Base-by-base conservation (phyloP, 2,329 filamentous ascomycete genomes). In the Coleophoma crateriformis region DNA sequence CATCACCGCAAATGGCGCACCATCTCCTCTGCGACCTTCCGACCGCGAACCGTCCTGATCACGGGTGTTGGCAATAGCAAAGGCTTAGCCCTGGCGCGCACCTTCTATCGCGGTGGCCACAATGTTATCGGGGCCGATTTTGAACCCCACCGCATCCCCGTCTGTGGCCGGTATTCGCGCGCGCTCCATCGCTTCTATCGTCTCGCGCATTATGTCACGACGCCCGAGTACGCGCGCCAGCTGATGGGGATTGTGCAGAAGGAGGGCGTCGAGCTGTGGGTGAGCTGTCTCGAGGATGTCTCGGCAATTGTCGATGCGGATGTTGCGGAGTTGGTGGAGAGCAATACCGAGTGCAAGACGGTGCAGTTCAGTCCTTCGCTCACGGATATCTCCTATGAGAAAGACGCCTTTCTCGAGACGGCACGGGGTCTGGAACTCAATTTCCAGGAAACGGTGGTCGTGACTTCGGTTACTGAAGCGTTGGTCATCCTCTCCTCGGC, bases 11-110 rank as follows among this genome's bases (percentile, higher is more conserved):
- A 48, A 56, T 22, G 43, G 42, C 35, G 35, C 35, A 17, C 35
- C 35, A n/a, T 17, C 11, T 53, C 52, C 14, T 47, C 47, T 14
- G 40, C 49, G 7, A 40, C 47, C 10, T 54, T 49, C 22, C 48
- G 33, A 3, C 47, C 46, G 7, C 54, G 54, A 48, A 86, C 77
- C 0, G 70, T 90, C 34, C 75, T 91, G 13, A 77, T 91, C 39
- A 90, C 87, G 0, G 87, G 87, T 2, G 74, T 90, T 3, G 80
- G 81, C 42, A 90, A 88, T 77, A 75, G 79, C 40, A 87, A 89
- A 62, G 87, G 85, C 4, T 72, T 90, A 3, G 69, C 73, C 0
- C 68, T 91, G 8, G 84, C 86, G 4, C 78, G 87, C 33, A 65
- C 78, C 3, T 85, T 90, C 64, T 74, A 85, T 56, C 66, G 76